These are phyloP conservation scores for Solanum virginianum DNA, from an alignment of 257 asterid species.

Conservation along the genomic window DNA sequence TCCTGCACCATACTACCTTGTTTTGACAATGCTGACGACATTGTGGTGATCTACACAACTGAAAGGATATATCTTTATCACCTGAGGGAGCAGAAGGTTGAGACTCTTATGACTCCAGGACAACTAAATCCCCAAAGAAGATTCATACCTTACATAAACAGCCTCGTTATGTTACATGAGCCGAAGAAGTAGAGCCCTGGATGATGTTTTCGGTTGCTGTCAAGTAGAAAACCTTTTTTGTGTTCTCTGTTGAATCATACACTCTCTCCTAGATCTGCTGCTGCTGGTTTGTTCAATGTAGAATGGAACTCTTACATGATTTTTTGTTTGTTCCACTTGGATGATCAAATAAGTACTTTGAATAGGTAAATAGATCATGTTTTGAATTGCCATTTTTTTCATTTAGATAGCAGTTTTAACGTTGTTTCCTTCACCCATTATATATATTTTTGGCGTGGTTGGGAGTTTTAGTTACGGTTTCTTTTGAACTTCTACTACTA, in stretches of 20 bases:
- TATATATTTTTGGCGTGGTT: no score
- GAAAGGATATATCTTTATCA: not conserved
- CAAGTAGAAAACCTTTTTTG: not conserved
- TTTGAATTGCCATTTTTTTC: not conserved
- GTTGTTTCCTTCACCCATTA: not conserved
- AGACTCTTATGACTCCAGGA: not conserved
- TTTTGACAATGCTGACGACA: not conserved
- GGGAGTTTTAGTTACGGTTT: no score
- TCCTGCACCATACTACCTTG: not conserved
- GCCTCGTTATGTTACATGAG: conserved; percentile 17
- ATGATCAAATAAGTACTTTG: not conserved
- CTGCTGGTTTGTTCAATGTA: not conserved
- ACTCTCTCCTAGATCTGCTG: not conserved
- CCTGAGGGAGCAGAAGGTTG: not conserved
- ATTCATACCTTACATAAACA: conserved; percentile 30
- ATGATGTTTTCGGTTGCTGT: not conserved
- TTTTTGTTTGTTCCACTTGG: not conserved
- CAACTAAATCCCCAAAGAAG: not conserved
- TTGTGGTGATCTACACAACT: not conserved
- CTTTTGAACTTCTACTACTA: no score
- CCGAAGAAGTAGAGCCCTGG: not conserved
- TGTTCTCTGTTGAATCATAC: no score
- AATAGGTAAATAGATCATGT: not conserved
- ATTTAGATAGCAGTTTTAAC: not conserved
- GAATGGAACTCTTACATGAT: not conserved